Conservation (phyloP, 352 stramenopile species). For the Pythium coloratum region DNA sequence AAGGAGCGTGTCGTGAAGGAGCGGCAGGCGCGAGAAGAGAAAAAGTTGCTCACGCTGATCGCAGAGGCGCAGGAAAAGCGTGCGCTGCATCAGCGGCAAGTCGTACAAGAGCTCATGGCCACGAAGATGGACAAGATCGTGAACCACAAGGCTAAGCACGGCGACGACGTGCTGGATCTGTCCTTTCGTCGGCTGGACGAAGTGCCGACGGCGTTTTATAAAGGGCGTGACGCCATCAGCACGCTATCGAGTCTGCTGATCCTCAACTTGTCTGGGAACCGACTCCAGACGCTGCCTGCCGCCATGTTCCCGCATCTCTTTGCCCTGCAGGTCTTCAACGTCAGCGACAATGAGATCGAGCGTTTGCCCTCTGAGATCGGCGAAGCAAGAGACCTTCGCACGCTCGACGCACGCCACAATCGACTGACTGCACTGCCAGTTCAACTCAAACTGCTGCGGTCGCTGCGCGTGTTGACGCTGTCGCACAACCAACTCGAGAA, state of each 20-base stretch:
- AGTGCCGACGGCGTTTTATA: constrained; percentile 44
- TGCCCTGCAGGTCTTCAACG: constrained; percentile 49
- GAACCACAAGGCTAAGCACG: constrained; percentile 50
- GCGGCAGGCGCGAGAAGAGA: constrained; percentile 59
- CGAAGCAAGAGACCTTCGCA: constrained; percentile 46
- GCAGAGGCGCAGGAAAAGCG: constrained; percentile 45
- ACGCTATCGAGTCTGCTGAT: constrained; percentile 66
- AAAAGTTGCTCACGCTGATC: constrained; percentile 40
- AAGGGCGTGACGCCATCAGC: constrained; percentile 50
- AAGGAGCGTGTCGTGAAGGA: constrained; percentile 64
- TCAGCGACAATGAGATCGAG: constrained; percentile 56
- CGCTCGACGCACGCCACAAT: constrained; percentile 56
- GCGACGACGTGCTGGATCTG: constrained; percentile 53
- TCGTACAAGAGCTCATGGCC: constrained; percentile 54
- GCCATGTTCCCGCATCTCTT: constrained; percentile 64
- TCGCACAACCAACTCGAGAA: constrained; percentile 42
- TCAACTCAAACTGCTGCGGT: constrained; percentile 26
- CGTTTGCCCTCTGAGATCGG: constrained; percentile 51
- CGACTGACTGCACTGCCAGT: constrained; percentile 37
- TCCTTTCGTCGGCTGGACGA: constrained; percentile 35
- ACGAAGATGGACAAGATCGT: constrained; percentile 55
- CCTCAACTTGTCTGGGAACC: constrained; percentile 60
- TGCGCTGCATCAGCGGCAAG: constrained; percentile 40
- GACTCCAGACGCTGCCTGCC: constrained; percentile 39
- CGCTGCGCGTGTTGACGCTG: constrained; percentile 51